These are phyloP conservation scores for Corynascus novoguineensis DNA, from an alignment of 495 filamentous ascomycete species.

Conservation along the genomic window DNA sequence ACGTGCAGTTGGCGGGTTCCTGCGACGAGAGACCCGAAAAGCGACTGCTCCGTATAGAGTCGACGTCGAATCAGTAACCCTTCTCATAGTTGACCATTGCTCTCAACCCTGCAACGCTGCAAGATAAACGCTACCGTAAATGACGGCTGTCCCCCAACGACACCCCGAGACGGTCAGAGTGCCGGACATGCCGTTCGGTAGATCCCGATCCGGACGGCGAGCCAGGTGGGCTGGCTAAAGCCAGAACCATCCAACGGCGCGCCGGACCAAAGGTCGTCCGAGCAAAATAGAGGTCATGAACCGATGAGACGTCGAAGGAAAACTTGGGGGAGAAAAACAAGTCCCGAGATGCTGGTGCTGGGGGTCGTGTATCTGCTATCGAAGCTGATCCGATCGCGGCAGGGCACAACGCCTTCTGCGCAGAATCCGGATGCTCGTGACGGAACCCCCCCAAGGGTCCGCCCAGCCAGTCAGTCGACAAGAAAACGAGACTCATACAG, in stretches of 20 bases:
- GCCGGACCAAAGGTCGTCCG: slow-evolving; percentile 17
- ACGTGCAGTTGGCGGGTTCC: slow-evolving; percentile 15
- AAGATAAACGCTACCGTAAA: background rate
- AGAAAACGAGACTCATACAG: slow-evolving; percentile 28
- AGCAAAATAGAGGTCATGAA: slow-evolving; percentile 20
- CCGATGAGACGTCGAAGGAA: slow-evolving; percentile 12
- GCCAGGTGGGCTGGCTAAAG: background rate
- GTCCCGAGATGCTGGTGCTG: slow-evolving; percentile 28
- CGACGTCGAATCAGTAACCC: slow-evolving; percentile 3
- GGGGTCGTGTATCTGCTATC: slow-evolving; percentile 26
- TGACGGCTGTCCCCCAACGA: slow-evolving; percentile 17
- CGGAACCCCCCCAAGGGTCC: background rate
- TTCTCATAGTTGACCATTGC: slow-evolving; percentile 14
- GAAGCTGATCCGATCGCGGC: slow-evolving; percentile 23
- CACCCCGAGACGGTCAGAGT: slow-evolving; percentile 19
- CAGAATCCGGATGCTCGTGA: slow-evolving; percentile 8
- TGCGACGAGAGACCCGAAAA: slow-evolving; percentile 10
- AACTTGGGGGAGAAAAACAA: slow-evolving; percentile 23
- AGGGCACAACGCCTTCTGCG: slow-evolving; percentile 2
- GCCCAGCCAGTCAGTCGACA: slow-evolving; percentile 23
- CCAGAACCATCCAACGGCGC: slow-evolving; percentile 10
- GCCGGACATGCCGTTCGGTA: slow-evolving; percentile 37
- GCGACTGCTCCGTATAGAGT: background rate
- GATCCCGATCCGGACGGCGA: slow-evolving; percentile 9
- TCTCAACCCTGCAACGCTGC: slow-evolving; percentile 12